Evolutionary conservation across 2,329 filamentous ascomycete species (phyloP), one percentile per base, ranked within the genome.

Genomic region (Monascus ruber): DNA sequence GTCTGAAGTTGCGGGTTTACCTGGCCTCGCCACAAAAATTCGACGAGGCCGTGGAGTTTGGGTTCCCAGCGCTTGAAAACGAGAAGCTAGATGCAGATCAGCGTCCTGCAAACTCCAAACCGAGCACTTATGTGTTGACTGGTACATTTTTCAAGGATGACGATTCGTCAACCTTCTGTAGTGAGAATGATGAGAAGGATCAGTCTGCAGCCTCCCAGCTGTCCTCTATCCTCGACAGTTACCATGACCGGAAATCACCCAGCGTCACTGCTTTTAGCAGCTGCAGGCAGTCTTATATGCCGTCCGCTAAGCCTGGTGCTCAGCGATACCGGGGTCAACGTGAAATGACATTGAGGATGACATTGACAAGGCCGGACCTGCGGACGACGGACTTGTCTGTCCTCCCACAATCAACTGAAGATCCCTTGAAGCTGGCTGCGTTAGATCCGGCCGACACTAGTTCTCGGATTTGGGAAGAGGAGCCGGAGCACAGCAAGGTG

Each of bases 301-400:
- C 45, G 5, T 37, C 42, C 28, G 41, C 56, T 6, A 62, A 68
- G 36, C 45, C 55, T 26, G 66, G 73, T 49, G 62, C 67, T 7
- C 73, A 76, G 35, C 70, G 69, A 4, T 64, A 74, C 2, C 66
- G 72, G 0, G 71, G 73, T 28, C 81, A 77, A 40, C 76, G 88
- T 28, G 88, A 96, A 60, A 95, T 95, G 88, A 96, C 91, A 2
- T 66, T 96, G 36, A 84, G 88, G 36, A 94, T 96, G 87, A 96
- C 89, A 0, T 73, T 96, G 39, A 96, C 91, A 3, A 73, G 88
- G 35, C 85, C 87, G 0, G 89, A 96, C 56, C 72, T 96, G 35
- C 79, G 87, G 28, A 56, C 53, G 10, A 45, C 53, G 9, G 56
- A 55, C n/a, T 46, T 51, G 6, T 47, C 48, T 3, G 36, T 44